phyloP scores from a whole-genome alignment of 176 grass and related monocot genomes.

The Rhynchospora tenuis region DNA sequence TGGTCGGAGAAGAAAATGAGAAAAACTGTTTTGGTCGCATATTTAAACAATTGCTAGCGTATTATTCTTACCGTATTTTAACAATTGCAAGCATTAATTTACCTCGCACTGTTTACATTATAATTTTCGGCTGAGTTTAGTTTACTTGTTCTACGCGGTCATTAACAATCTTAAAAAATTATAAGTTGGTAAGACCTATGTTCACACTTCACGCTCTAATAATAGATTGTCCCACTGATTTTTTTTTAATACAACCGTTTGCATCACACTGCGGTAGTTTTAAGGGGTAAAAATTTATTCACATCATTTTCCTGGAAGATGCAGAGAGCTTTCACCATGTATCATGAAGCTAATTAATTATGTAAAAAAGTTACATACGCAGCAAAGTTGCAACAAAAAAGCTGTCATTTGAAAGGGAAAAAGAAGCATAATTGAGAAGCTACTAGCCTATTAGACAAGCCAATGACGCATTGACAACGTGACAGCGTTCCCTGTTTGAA shows the following conservation, averaged over 20 bases:
- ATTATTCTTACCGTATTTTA: background rate
- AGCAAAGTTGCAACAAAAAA: background rate
- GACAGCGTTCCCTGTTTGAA: background rate
- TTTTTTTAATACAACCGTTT: background rate
- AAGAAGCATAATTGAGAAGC: background rate
- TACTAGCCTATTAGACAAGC: slow-evolving; percentile 2
- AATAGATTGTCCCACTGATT: background rate
- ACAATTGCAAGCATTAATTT: background rate
- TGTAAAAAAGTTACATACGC: background rate
- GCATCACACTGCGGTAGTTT: background rate
- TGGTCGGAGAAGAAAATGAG: background rate
- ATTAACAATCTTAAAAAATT: background rate
- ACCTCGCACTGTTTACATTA: background rate
- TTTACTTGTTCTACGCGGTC: background rate
- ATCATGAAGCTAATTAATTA: background rate
- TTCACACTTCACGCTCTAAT: background rate
- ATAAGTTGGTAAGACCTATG: background rate
- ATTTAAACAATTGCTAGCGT: too few species aligned
- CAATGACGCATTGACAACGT: slow-evolving; percentile 15
- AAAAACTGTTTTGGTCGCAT: background rate
- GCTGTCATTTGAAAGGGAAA: background rate
- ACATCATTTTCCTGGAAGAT: background rate
- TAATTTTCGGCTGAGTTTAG: background rate
- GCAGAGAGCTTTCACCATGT: background rate
- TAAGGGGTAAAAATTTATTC: background rate